These are phyloP conservation scores for Pichia sp. DNA, from an alignment of 1,139 yeast species.

Conservation along the genomic window DNA sequence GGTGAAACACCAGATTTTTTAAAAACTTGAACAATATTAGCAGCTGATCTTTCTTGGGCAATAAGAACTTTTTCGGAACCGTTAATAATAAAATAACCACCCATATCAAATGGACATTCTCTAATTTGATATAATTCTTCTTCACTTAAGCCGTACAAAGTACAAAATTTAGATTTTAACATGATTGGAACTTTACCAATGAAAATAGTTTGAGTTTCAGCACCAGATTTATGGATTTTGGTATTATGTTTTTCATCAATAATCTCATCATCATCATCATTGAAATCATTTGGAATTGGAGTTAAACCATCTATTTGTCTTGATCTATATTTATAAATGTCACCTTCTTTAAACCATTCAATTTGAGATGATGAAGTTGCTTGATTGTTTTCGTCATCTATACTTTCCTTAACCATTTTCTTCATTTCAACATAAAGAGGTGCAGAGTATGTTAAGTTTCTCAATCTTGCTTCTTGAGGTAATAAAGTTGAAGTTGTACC, in stretches of 20 bases:
- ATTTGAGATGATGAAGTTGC: constrained; percentile 29
- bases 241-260: constrained; percentile 43
- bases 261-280: constrained; percentile 33
- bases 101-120: constrained; percentile 99
- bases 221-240: constrained; percentile 28
- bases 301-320: constrained; percentile 24
- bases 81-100: constrained; percentile 96
- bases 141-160: constrained; percentile 86
- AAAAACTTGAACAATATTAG: constrained; percentile 96
- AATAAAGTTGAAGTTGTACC: constrained; percentile 98
- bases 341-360: constrained; percentile 29
- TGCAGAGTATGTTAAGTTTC: constrained; percentile 93
- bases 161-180: constrained; percentile 94
- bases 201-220: constrained; percentile 46
- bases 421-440: constrained; percentile 95
- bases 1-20: constrained; percentile 98
- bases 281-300: constrained; percentile 31
- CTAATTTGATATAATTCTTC: constrained; percentile 91
- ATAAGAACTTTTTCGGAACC: constrained; percentile 97
- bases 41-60: constrained; percentile 98
- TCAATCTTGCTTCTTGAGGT: constrained; percentile 95
- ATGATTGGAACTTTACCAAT: constrained; percentile 97
- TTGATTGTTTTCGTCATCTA: constrained; percentile 49
- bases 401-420: constrained; percentile 78
- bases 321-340: constrained; percentile 32